Percentiles rank a stretch among this genome's conserved stretches.
phyloP scores from a whole-genome alignment of 192 early-diverging fungal genomes.

The Glomus cerebriforme region DNA sequence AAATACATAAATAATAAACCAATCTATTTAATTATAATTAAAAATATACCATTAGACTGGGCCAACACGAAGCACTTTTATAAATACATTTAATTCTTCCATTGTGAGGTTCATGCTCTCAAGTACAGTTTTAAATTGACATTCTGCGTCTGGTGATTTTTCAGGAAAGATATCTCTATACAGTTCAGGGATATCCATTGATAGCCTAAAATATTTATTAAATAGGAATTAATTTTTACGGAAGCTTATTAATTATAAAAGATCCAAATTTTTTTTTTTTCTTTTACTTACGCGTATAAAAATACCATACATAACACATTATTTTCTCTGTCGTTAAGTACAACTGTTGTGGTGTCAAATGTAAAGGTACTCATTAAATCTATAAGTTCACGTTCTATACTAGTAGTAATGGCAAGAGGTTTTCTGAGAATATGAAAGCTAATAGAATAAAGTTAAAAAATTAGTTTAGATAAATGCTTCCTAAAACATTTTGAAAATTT shows the following conservation, averaged over 20 bases:
- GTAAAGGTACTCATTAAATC: conserved; percentile 42
- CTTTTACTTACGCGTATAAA: conserved; percentile 36
- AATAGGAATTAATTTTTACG: neutral
- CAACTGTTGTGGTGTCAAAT: conserved; percentile 37
- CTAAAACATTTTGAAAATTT: neutral
- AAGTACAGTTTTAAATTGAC: conserved; percentile 38
- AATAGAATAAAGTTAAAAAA: conserved; percentile 20
- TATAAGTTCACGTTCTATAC: conserved; percentile 42
- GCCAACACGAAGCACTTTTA: conserved; percentile 40
- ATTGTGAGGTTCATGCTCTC: conserved; percentile 37
- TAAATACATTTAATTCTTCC: conserved; percentile 46
- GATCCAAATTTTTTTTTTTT: neutral
- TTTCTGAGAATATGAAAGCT: conserved; percentile 37
- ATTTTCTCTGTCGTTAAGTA: conserved; percentile 35
- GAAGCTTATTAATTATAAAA: neutral
- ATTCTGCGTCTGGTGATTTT: neutral
- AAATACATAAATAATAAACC: too few species aligned
- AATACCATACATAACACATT: conserved; percentile 45
- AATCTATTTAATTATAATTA: too few species aligned
- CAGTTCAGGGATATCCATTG: conserved; percentile 8
- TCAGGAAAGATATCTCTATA: conserved; percentile 27
- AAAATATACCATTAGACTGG: neutral
- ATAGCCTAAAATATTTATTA: conserved; percentile 13
- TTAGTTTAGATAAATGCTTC: neutral
- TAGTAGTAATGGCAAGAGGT: conserved; percentile 29